These are phyloP conservation scores for Oropetium thomaeum DNA, from an alignment of 176 grass and related monocot species.

Conservation along the genomic window DNA sequence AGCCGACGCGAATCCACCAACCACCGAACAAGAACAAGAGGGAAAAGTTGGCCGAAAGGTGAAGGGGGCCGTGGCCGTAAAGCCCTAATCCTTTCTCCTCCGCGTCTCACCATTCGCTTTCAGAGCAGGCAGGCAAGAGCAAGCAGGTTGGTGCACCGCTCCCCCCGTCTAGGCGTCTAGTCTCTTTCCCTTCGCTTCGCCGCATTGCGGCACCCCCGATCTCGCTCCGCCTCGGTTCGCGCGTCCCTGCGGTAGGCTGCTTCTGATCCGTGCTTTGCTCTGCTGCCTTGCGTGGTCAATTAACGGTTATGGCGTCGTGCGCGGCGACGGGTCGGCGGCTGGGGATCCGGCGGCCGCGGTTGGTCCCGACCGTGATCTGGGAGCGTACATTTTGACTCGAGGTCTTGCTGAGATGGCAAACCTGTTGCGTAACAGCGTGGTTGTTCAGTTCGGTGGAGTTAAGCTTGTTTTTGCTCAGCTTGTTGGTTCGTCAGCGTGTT, in stretches of 20 bases:
- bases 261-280: neutral
- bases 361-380: neutral
- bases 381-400: neutral
- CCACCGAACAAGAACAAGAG: neutral
- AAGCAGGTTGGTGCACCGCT: neutral
- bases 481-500: neutral
- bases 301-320: neutral
- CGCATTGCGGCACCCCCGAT: neutral
- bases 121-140: neutral
- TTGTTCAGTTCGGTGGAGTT: neutral
- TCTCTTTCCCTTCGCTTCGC: neutral
- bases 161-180: neutral
- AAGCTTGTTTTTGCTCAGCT: neutral
- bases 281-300: neutral
- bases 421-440: neutral
- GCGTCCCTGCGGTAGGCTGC: neutral
- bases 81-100: neutral
- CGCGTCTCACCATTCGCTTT: neutral
- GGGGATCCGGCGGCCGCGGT: too few species aligned
- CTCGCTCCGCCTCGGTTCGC: neutral
- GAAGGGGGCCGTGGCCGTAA: neutral
- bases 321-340: neutral
- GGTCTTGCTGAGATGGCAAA: neutral
- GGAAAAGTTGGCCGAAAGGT: neutral
- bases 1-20: conserved; percentile 2